phyloP scores from a whole-genome alignment of 1,139 yeast species.

The Suhomyces bolitotheri region DNA sequence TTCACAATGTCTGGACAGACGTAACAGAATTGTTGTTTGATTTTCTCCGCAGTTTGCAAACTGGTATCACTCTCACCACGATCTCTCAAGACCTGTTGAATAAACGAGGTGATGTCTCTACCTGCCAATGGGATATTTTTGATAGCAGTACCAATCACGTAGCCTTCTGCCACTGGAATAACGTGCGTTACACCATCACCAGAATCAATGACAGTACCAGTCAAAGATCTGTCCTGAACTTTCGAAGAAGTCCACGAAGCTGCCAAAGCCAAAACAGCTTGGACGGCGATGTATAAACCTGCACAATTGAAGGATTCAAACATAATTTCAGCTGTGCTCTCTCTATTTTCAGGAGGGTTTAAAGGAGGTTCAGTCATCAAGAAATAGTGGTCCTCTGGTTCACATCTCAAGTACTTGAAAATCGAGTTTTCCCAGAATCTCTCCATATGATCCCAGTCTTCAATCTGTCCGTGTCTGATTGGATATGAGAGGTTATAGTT shows the following conservation, averaged over 20 bases:
- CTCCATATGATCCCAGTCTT: constrained; percentile 99
- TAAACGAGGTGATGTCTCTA: constrained; percentile 91
- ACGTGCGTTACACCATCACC: constrained; percentile 99
- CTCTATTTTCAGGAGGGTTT: constrained; percentile 98
- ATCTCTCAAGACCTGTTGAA: constrained; percentile 90
- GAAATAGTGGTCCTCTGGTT: constrained; percentile 97
- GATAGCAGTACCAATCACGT: constrained; percentile 95
- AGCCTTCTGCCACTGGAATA: constrained; percentile 98
- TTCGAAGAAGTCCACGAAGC: constrained; percentile 99
- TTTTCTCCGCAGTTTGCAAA: constrained; percentile 91
- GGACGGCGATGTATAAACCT: constrained; percentile 96
- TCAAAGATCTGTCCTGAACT: constrained; percentile 89
- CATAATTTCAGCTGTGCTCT: constrained; percentile 97
- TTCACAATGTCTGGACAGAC: constrained; percentile 97
- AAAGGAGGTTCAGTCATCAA: constrained; percentile 96
- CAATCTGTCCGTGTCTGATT: constrained; percentile 95
- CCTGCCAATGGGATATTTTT: constrained; percentile 98
- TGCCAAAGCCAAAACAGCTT: constrained; percentile 96
- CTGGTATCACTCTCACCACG: constrained; percentile 96
- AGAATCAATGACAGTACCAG: constrained; percentile 97
- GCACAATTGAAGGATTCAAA: constrained; percentile 98
- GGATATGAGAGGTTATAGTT: constrained; percentile 89
- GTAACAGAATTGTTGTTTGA: constrained; percentile 94
- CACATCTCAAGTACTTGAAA: constrained; percentile 93
- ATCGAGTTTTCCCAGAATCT: constrained; percentile 98